phyloP scores from a whole-genome alignment of 306 rosid species.

The Cicer bijugum region DNA sequence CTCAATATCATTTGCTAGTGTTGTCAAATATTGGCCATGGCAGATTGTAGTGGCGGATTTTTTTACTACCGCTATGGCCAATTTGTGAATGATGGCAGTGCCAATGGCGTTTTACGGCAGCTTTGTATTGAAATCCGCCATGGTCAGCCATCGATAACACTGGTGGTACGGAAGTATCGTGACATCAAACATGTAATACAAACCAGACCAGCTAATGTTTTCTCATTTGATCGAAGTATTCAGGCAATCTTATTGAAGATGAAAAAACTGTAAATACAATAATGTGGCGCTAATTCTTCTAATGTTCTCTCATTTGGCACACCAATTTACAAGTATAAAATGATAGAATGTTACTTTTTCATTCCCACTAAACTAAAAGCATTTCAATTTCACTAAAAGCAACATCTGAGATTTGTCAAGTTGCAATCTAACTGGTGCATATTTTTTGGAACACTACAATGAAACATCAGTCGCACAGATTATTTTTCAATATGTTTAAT shows the following conservation, averaged over 20 bases:
- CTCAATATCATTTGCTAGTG: too few relatives aligned
- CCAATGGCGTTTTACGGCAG: too few relatives aligned
- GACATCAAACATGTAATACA: background rate
- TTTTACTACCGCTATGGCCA: too few relatives aligned
- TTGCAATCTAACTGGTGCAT: background rate
- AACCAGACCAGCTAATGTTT: background rate
- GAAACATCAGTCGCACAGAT: background rate
- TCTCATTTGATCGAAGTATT: background rate
- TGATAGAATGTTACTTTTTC: background rate
- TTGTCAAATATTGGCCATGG: too few relatives aligned
- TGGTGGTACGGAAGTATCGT: too few relatives aligned
- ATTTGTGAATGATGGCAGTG: too few relatives aligned
- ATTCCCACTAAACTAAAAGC: background rate
- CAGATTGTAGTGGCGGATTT: too few relatives aligned
- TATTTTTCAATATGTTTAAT: background rate
- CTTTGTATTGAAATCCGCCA: too few relatives aligned
- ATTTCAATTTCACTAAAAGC: background rate
- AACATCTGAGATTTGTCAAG: background rate
- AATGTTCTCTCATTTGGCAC: too few relatives aligned
- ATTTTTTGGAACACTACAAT: background rate
- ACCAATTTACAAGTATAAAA: background rate
- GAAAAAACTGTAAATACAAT: background rate
- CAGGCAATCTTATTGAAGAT: background rate
- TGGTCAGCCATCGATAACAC: too few relatives aligned
- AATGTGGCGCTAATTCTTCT: background rate